phyloP scores from a whole-genome alignment of 768 basidiomycete species.

The Saitozyma podzolica region DNA sequence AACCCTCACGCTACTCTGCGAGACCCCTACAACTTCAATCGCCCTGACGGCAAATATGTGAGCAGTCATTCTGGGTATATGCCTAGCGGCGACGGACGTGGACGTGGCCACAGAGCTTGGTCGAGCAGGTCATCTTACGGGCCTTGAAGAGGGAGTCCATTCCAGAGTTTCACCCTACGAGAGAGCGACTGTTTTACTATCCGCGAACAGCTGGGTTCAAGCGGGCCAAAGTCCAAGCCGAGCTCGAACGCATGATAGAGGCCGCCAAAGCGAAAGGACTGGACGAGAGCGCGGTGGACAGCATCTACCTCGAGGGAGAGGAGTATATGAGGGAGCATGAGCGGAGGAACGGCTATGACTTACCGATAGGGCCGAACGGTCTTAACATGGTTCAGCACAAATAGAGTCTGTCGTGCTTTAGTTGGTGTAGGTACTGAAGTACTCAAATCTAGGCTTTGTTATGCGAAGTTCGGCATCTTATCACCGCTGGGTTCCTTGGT shows the following conservation, averaged over 20 bases:
- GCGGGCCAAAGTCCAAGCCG: conserved; percentile 16
- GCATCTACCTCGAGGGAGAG: conserved; percentile 22
- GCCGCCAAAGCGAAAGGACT: conserved; percentile 23
- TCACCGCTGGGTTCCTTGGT: too few relatives aligned
- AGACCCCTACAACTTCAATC: conserved; percentile 25
- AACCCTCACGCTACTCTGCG: conserved; percentile 28
- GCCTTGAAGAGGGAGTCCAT: conserved; percentile 20
- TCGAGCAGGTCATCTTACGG: conserved; percentile 36
- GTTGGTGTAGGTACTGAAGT: too few relatives aligned
- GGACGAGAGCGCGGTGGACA: conserved; percentile 17
- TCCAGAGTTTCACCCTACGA: conserved; percentile 14
- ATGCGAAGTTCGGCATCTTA: too few relatives aligned
- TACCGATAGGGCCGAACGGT: conserved; percentile 12
- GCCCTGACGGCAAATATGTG: conserved; percentile 9
- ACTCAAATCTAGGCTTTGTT: too few relatives aligned
- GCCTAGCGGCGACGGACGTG: neutral
- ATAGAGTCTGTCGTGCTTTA: too few relatives aligned
- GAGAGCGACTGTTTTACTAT: conserved; percentile 21
- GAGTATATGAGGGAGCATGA: conserved; percentile 24
- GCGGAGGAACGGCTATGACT: conserved; percentile 22
- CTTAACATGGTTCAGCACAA: too few relatives aligned
- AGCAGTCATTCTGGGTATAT: conserved; percentile 23
- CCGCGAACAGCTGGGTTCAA: conserved; percentile 34
- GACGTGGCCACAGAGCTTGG: conserved; percentile 9
- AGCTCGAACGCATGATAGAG: conserved; percentile 30